Conservation (phyloP, 2,329 filamentous ascomycete genomes). For the Apiospora aurea region DNA sequence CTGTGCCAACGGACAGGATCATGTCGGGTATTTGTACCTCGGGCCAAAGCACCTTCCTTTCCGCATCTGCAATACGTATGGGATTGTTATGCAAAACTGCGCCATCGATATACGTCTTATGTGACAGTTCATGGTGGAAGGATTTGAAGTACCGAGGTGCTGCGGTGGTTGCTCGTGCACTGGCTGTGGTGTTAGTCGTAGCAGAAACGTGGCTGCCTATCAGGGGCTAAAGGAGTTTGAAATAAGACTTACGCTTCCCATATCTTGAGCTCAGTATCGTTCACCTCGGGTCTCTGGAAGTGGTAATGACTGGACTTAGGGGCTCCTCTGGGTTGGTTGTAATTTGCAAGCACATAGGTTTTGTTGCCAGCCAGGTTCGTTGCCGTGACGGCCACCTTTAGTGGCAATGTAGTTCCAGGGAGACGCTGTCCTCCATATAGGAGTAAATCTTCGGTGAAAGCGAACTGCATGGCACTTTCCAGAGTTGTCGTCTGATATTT, state of each 20-base stretch:
- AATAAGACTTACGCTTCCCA: conserved; percentile 53
- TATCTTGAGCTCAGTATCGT: conserved; percentile 38
- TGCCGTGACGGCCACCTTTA: conserved; percentile 52
- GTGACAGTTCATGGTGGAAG: conserved; percentile 55
- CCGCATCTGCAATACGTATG: conserved; percentile 54
- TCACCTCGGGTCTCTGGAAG: background rate
- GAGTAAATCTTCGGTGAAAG: conserved; percentile 45
- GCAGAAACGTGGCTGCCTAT: background rate
- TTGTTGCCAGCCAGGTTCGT: conserved; percentile 47
- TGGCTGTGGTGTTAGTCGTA: conserved; percentile 28
- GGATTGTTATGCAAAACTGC: conserved; percentile 59
- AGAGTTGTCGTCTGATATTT: conserved; percentile 46
- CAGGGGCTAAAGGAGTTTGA: background rate
- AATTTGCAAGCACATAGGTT: conserved; percentile 52
- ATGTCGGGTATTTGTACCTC: conserved; percentile 14
- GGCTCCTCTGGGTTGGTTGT: conserved; percentile 43
- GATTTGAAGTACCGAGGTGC: conserved; percentile 59
- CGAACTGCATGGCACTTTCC: conserved; percentile 41
- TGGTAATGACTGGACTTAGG: conserved; percentile 26
- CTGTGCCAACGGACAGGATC: conserved; percentile 21
- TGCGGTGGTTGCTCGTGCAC: conserved; percentile 56
- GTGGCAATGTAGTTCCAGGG: conserved; percentile 28
- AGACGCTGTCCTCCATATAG: conserved; percentile 43
- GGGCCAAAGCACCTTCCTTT: conserved; percentile 25
- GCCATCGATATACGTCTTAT: conserved; percentile 56